phyloP scores from a whole-genome alignment of 306 rosid genomes.

The Sicyos baderoa region DNA sequence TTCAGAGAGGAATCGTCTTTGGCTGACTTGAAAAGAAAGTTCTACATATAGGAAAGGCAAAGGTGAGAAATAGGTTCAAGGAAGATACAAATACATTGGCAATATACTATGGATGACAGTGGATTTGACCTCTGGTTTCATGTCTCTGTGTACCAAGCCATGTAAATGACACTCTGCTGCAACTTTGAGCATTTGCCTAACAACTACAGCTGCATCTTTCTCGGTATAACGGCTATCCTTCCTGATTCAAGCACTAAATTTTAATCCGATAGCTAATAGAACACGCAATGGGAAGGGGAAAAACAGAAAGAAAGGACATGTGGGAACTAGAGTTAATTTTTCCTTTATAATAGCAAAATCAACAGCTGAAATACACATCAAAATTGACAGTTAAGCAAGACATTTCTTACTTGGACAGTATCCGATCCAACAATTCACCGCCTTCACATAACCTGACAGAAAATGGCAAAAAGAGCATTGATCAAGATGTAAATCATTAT shows the following conservation, averaged over 20 bases:
- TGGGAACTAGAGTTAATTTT: not conserved
- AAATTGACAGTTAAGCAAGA: constrained; percentile 16
- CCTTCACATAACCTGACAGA: constrained; percentile 86
- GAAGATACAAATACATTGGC: constrained; percentile 9
- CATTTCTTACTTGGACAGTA: constrained; percentile 77
- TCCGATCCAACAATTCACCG: constrained; percentile 90
- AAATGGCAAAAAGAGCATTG: not conserved
- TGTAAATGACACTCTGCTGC: constrained; percentile 98
- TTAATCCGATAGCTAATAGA: not conserved
- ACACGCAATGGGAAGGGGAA: not conserved
- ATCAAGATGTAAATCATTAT: constrained; percentile 4
- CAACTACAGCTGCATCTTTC: constrained; percentile 92
- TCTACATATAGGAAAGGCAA: constrained; percentile 38
- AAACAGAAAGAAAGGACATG: not conserved
- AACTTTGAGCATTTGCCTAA: constrained; percentile 97
- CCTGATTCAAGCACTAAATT: constrained; percentile 38
- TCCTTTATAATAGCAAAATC: not conserved
- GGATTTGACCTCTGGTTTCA: constrained; percentile 78
- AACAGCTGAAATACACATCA: constrained; percentile 11
- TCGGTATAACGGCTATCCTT: constrained; percentile 92
- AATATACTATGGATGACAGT: constrained; percentile 1
- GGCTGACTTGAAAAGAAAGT: constrained; percentile 83
- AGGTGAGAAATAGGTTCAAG: constrained; percentile 9
- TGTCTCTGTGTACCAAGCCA: constrained; percentile 96
- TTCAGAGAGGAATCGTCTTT: constrained; percentile 64